phyloP scores from a whole-genome alignment of 257 asterid genomes.

The Solanum virginianum region DNA sequence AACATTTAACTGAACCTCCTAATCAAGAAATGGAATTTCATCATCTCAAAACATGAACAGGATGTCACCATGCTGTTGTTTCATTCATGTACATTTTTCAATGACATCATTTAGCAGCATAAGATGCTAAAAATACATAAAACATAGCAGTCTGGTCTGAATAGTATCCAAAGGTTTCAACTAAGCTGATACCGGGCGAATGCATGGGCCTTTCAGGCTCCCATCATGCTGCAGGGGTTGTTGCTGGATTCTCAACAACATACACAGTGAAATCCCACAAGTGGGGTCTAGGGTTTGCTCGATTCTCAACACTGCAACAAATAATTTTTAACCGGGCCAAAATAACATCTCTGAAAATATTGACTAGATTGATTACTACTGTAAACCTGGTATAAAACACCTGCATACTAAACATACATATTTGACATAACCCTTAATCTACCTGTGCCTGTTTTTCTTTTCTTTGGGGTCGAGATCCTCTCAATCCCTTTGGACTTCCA shows the following conservation, averaged over 20 bases:
- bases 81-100: background rate
- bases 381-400: background rate
- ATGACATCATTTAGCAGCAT: background rate
- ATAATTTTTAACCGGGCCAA: background rate
- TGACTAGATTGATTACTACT: background rate
- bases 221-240: background rate
- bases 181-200: background rate
- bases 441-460: conserved; percentile 5
- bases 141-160: background rate
- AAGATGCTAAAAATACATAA: background rate
- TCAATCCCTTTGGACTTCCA: conserved; percentile 21
- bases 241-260: background rate
- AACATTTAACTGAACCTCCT: background rate
- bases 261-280: too few relatives aligned
- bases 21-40: background rate
- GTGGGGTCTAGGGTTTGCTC: too few relatives aligned
- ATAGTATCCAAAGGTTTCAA: background rate
- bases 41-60: background rate
- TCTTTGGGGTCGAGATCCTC: conserved; percentile 8
- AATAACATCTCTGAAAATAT: background rate
- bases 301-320: background rate
- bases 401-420: background rate
- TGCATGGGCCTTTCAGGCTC: background rate
- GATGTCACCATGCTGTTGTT: background rate
- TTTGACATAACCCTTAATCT: background rate